These are phyloP conservation scores for Penicillium sp. DNA, from an alignment of 2,329 filamentous ascomycete species.

Conservation along the genomic window DNA sequence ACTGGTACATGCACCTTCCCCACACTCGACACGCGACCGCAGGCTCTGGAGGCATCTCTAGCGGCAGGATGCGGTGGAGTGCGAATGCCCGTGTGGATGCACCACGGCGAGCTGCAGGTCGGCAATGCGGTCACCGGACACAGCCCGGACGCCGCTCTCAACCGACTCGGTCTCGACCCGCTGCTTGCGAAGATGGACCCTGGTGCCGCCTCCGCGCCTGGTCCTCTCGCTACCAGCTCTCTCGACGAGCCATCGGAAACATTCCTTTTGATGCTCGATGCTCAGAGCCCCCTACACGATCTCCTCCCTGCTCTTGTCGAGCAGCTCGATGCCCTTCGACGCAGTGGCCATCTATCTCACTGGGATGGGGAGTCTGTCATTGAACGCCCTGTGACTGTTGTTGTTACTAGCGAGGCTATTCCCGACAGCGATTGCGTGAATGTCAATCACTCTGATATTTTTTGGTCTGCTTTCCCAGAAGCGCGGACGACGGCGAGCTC, in stretches of 20 bases:
- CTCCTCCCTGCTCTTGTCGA: constrained; percentile 21
- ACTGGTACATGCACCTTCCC: constrained; percentile 25
- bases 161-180: constrained; percentile 25
- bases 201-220: background rate
- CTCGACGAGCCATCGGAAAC: constrained; percentile 10
- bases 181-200: constrained; percentile 22
- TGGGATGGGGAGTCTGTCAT: constrained; percentile 21
- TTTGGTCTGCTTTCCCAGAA: constrained; percentile 9
- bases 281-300: constrained; percentile 17
- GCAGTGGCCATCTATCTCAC: constrained; percentile 26
- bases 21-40: constrained; percentile 16
- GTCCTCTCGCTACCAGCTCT: background rate
- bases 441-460: constrained; percentile 16
- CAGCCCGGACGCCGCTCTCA: constrained; percentile 13
- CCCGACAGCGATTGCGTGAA: constrained; percentile 5
- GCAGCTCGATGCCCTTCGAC: constrained; percentile 20
- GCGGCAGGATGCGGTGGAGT: constrained; percentile 29
- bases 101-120: constrained; percentile 24
- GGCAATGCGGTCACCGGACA: constrained; percentile 12
- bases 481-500: background rate
- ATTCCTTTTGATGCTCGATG: constrained; percentile 28
- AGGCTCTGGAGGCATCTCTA: constrained; percentile 24
- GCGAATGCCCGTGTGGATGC: constrained; percentile 28
- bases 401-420: constrained; percentile 18
- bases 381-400: constrained; percentile 25